Evolutionary conservation across 2,329 filamentous ascomycete genomes (phyloP), one percentile per base, ranked within the genome.

Genomic region (Beauveria sp.): DNA sequence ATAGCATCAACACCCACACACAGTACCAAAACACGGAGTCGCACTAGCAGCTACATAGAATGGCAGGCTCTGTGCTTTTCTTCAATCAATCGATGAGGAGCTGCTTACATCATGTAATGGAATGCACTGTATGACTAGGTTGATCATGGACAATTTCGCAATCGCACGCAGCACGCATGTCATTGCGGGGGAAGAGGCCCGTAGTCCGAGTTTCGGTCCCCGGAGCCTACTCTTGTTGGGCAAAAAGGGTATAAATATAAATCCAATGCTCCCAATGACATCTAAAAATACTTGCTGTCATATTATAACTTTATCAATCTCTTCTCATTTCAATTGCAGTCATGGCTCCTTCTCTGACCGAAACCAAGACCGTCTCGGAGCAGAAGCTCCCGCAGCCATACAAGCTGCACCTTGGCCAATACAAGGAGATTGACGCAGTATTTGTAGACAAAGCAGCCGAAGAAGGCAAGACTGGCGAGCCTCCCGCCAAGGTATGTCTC

Each of bases 351-450:
- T 63, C 61, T 6, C 20, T 53, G 9, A 61, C 57, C 3, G 16
- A 63, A 47, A 63, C 61, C 46, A n/a, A 55, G 48, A 55, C 55
- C 10, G 55, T 30, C 40, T 14, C 61, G 2, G 56, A 60, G 16
- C 24, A 59, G 34, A 30, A 48, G 30, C 37, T 22, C 8, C 34
- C 55, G 37, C 44, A 56, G 24, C 14, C 8, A 5, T 67, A 67
- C 61, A 70, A 66, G 62, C 59, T 71, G 18, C 63, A 68, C 20
- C 62, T 69, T 14, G 69, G 67, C 40, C 65, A 68, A 46, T 71
- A 72, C 66, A 72, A 72, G 63, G 70, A 71, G 40, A 67, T 71
- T 46, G 68, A 70, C n/a, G 48, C 63, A 14, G 63, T 63, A 5
- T 61, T 63, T 14, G 61, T 72, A 12, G 66, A 72, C 59, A 64